Conservation (phyloP, 805 yeast species). For the Tetrapisispora taiwanensis region DNA sequence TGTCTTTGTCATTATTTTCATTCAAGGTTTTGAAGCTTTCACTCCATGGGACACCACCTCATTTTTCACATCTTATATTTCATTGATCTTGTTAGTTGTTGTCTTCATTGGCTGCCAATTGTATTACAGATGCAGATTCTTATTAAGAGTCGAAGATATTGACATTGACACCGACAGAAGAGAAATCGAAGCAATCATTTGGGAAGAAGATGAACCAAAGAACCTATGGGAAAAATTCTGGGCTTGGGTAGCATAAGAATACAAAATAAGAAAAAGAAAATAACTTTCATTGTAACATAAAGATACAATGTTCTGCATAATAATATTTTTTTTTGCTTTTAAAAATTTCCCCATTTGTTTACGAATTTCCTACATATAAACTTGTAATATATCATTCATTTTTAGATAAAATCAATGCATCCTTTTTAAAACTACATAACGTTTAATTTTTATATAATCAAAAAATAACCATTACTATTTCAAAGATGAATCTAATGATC, state of each 20-base stretch:
- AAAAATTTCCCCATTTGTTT: no score
- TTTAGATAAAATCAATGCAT: background rate
- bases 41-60: slow-evolving; percentile 39
- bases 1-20: slow-evolving; percentile 46
- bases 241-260: slow-evolving; percentile 28
- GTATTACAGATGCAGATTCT: slow-evolving; percentile 38
- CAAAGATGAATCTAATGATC: no score
- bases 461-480: background rate
- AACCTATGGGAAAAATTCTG: slow-evolving; percentile 47
- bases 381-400: background rate
- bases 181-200: slow-evolving; percentile 44
- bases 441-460: no score
- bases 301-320: no score
- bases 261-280: no score
- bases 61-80: slow-evolving; percentile 60
- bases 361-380: background rate
- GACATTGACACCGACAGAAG: slow-evolving; percentile 59
- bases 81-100: slow-evolving; percentile 44
- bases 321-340: no score
- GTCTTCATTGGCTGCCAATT: slow-evolving; percentile 43
- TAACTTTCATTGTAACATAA: no score
- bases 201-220: slow-evolving; percentile 44
- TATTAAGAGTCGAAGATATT: slow-evolving; percentile 42
- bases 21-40: slow-evolving; percentile 62
- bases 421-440: background rate